A percentile compares a stretch with the other conserved stretches of the same genome.
These are phyloP conservation scores for Symbiodinium natans DNA, from an alignment of 73 alveolate species.

Conservation along the genomic window DNA sequence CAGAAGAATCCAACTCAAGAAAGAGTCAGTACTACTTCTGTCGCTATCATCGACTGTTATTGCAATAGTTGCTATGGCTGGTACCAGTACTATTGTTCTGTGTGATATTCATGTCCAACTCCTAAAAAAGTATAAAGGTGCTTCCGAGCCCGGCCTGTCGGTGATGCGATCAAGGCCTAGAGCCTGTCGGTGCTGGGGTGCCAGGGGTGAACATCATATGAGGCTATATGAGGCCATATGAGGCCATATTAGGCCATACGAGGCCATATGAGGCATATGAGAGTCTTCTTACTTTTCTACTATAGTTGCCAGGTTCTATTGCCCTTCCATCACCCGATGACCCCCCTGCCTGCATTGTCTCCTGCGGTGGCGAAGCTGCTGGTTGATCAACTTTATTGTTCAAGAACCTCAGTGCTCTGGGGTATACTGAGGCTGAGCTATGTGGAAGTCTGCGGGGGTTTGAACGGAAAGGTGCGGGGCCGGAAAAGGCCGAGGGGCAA, in stretches of 20 bases:
- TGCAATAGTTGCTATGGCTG: too few relatives aligned
- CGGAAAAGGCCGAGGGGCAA: neutral
- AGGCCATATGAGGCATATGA: too few relatives aligned
- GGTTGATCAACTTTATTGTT: slow-evolving; percentile 92
- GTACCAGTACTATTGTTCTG: neutral
- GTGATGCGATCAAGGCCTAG: slow-evolving; percentile 92
- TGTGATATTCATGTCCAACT: neutral
- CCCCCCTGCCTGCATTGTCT: slow-evolving; percentile 70
- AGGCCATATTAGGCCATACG: too few relatives aligned
- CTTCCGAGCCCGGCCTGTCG: slow-evolving; percentile 55
- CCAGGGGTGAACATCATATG: neutral
- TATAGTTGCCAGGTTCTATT: neutral
- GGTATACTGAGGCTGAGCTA: neutral
- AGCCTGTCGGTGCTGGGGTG: slow-evolving; percentile 11
- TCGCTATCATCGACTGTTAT: neutral
- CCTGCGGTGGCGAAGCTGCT: slow-evolving; percentile 90
- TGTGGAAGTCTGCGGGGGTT: too few relatives aligned
- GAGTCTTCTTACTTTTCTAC: too few relatives aligned
- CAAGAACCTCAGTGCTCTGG: slow-evolving; percentile 34
- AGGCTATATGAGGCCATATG: too few relatives aligned
- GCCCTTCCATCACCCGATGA: neutral
- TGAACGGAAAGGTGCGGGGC: too few relatives aligned
- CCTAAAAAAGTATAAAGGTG: neutral
- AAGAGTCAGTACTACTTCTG: neutral
- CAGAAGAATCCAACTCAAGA: too few relatives aligned